Base-by-base conservation (phyloP, 2,329 filamentous ascomycete species). In the Colletotrichum brevisporum region DNA sequence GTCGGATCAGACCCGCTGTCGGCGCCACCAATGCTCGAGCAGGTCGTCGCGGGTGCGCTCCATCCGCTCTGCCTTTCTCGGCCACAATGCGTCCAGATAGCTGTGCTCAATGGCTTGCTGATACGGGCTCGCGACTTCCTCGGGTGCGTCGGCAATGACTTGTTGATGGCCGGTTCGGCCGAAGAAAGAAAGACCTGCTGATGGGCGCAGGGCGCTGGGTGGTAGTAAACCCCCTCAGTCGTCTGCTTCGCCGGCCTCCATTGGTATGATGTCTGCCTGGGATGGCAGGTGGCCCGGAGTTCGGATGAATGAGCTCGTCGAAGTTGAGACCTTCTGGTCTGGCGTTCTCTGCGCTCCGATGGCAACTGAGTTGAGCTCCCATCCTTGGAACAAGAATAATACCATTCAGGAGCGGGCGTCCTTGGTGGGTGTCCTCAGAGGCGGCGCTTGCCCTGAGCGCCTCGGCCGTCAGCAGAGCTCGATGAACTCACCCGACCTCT, bases 341-440 rank as follows among this genome's bases (percentile, higher is more conserved):
- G 95, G 94, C 95, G 75, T 97, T 97, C 86, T 88, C 77, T 98
- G 94, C 4, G 96, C 95, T 52, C 89, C 91, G 4, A 83, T 79
- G 1, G 96, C 94, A 10, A 99, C 95, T 0, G 96, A 97, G 73
- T 98, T 98, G 43, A 99, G 85, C 72, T 98, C 95, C 81, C 93
- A 90, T 0, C 95, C 94, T 6, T 87, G 85, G 78, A 98, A 98
- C 2, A n/a, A n/a, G n/a, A n/a, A n/a, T n/a, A n/a, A n/a, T n/a
- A n/a, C n/a, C n/a, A n/a, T n/a, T n/a, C 5, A 99, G 87, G 2
- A 99, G 86, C 15, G 96, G 10, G 93, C 87, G 71, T 96, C 92
- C n/a, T 72, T 90, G 87, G 26, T 85, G 80, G 5, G 82, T 72
- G 2, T 85, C 81, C 39, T 86, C 86, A 0, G 83, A 1, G 86